A percentile compares a stretch with the other conserved stretches of the same genome.
Conservation (phyloP, 2,329 filamentous ascomycete genomes). For the Trichoderma hamatum region DNA sequence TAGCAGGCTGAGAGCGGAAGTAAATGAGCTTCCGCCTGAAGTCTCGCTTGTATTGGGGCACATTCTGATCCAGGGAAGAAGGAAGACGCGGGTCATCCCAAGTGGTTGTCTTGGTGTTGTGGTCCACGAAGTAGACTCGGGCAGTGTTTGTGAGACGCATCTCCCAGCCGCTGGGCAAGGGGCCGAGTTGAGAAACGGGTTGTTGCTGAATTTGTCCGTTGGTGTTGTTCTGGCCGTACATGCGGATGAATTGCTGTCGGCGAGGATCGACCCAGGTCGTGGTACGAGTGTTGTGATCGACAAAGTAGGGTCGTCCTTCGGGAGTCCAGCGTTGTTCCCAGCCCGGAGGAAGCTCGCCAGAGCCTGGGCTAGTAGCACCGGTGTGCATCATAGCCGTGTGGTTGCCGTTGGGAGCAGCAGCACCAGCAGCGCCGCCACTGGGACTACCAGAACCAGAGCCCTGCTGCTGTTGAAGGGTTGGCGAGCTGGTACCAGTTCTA, state of each 20-base stretch:
- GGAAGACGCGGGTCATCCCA: constrained; percentile 97
- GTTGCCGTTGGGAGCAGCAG: constrained; percentile 47
- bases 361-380: constrained; percentile 87
- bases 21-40: constrained; percentile 98
- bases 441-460: constrained; percentile 44
- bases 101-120: constrained; percentile 99
- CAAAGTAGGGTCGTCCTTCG: constrained; percentile 93
- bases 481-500: constrained; percentile 89
- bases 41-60: constrained; percentile 99
- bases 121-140: constrained; percentile 97
- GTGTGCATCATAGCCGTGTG: constrained; percentile 86
- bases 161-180: constrained; percentile 96
- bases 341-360: constrained; percentile 89
- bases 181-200: constrained; percentile 93
- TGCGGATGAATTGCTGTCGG: constrained; percentile 95
- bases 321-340: constrained; percentile 98
- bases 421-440: constrained; percentile 31
- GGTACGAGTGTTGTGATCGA: constrained; percentile 96
- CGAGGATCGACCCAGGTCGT: constrained; percentile 98
- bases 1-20: constrained; percentile 95
- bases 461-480: constrained; percentile 65
- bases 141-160: constrained; percentile 99
- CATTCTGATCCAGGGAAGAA: constrained; percentile 95
- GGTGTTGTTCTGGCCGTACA: constrained; percentile 90
- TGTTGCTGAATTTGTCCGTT: constrained; percentile 94